Percentiles rank a stretch among this genome's conserved stretches.
Evolutionary conservation across 108 stramenopile genomes (phyloP).

Genomic region (Epithemia pelagica): DNA sequence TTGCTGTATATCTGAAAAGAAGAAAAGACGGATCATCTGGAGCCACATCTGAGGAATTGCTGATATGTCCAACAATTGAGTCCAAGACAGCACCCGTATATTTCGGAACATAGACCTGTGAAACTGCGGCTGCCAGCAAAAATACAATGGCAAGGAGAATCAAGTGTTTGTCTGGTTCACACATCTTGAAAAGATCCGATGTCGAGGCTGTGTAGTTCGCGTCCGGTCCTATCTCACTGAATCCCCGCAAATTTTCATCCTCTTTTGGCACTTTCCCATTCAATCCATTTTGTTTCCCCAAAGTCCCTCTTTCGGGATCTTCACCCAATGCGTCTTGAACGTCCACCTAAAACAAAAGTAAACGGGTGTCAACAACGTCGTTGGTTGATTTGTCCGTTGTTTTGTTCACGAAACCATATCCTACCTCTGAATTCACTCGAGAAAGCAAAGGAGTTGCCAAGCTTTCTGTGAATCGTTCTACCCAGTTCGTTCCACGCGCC

Average conservation of each 20-base stretch:
- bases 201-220: constrained; percentile 38
- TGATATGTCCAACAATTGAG: constrained; percentile 18
- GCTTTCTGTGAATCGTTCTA: background rate
- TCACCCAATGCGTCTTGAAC: constrained; percentile 14
- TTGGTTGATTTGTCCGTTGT: too few relatives aligned
- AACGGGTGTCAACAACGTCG: constrained; percentile 11
- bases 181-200: constrained; percentile 21
- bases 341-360: constrained; percentile 28
- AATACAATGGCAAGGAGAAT: constrained; percentile 40
- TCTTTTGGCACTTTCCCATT: constrained; percentile 1
- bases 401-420: too few relatives aligned
- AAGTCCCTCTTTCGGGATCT: constrained; percentile 3
- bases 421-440: background rate
- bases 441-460: background rate
- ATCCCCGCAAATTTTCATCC: constrained; percentile 17
- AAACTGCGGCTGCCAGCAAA: constrained; percentile 32
- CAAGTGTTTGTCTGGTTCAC: constrained; percentile 26
- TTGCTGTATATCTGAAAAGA: background rate
- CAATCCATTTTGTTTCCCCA: background rate
- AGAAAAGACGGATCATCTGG: constrained; percentile 1
- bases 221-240: constrained; percentile 37
- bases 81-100: constrained; percentile 49
- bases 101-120: constrained; percentile 40
- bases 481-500: background rate
- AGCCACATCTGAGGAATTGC: background rate